Evolutionary conservation across 805 yeast species (phyloP), one percentile per base, ranked within the genome.

Genomic region (Yarrowia bubula): DNA sequence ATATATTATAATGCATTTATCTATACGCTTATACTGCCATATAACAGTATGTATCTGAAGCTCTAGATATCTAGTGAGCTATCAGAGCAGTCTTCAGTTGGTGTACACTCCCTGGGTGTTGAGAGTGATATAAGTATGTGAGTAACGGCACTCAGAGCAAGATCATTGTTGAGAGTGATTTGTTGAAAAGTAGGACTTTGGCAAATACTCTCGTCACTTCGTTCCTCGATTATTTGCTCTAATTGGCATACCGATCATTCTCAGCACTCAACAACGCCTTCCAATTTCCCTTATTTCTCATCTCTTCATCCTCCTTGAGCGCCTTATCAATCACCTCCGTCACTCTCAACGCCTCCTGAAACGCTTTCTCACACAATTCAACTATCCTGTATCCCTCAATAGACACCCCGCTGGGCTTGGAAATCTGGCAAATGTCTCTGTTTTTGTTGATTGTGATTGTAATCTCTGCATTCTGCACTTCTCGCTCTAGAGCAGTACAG

Each of bases 381-480:
- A 78, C 58, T 93, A 76, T 31, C 82, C 78, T 41, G 81, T 72
- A 0, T 95, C 90, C 71, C 90, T 92, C 69, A 93, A 84, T 7
- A 92, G 89, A 51, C 89, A 78, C 0, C 97, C 98, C 60, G 98
- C 99, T 37, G 92, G 89, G 72, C 93, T 95, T 58, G 47, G 88
- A 82, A 33, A 95, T 81, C 74, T 95, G 99, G 57, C 96, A 92
- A 8, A 95, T 79, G 71, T 95, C 99, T 69, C 93, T 83, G 73
- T 93, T 93, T 70, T 89, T 90, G 74, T 95, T 95, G 66, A 92
- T 76, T 0, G 99, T 91, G 37, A 95, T 84, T 0, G 96, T 90
- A 76, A 93, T 79, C 2, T 84, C 83, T 28, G 98, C 96, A 51
- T 86, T 87, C 67, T 93, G 81, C 18, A 91, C 75, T 15, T 81